Evolutionary conservation across 75 land plant genomes (phyloP).

Genomic region (Larix kaempferi): DNA sequence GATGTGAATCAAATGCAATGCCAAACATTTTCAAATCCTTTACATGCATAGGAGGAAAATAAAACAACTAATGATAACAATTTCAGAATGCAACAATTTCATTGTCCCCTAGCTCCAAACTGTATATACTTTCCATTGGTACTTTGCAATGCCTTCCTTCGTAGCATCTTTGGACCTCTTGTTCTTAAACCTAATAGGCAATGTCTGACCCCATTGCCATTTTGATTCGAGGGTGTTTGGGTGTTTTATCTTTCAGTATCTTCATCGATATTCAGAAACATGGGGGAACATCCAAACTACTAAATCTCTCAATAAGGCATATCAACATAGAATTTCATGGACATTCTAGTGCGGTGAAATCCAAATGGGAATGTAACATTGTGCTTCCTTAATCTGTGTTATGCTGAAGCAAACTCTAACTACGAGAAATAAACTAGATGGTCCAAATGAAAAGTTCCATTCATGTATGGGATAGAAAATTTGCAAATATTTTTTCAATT

Average conservation of each 20-base stretch:
- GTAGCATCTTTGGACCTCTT: conserved; percentile 79
- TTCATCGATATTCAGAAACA: conserved; percentile 38
- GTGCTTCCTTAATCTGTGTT: conserved; percentile 61
- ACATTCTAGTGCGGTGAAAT: conserved; percentile 93
- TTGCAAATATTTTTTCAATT: too few species aligned
- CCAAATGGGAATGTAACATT: conserved; percentile 82
- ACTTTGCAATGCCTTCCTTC: conserved; percentile 55
- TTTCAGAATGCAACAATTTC: conserved; percentile 67
- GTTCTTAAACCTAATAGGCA: conserved; percentile 69
- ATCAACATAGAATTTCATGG: conserved; percentile 90
- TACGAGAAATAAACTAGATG: too few species aligned
- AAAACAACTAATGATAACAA: conserved; percentile 72
- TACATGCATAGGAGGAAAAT: conserved; percentile 72
- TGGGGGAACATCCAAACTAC: conserved; percentile 67
- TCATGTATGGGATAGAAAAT: too few species aligned
- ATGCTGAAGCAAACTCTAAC: conserved; percentile 82
- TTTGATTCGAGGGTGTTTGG: conserved; percentile 2
- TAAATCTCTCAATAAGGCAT: conserved; percentile 62
- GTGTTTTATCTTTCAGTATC: conserved; percentile 8
- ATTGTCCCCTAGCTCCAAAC: conserved; percentile 53
- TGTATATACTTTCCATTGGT: conserved; percentile 86
- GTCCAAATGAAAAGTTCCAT: too few species aligned
- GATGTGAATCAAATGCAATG: conserved; percentile 73
- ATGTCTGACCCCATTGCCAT: conserved; percentile 9
- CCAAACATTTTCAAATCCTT: conserved; percentile 93